phyloP scores from a whole-genome alignment of 1,284 basidiomycete species.

The Lentinula novae-zelandiae region DNA sequence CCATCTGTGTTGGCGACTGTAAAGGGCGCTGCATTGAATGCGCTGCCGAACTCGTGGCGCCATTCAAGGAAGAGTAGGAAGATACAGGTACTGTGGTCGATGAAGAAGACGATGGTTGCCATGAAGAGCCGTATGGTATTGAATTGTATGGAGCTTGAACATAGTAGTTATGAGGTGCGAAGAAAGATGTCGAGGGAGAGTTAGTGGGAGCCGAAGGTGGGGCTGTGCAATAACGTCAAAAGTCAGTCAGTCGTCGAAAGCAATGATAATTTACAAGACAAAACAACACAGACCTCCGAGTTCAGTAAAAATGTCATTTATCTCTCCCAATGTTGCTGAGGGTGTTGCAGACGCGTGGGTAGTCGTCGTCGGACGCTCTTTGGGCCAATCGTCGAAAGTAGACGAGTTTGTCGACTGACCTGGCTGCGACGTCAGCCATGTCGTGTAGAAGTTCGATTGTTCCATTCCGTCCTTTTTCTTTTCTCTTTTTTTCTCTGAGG shows the following conservation, averaged over 20 bases:
- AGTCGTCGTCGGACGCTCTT: slow-evolving; percentile 29
- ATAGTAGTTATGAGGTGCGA: slow-evolving; percentile 32
- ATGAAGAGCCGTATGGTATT: slow-evolving; percentile 41
- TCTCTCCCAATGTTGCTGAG: slow-evolving; percentile 26
- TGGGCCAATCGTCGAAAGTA: slow-evolving; percentile 34
- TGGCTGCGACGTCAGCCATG: slow-evolving; percentile 22
- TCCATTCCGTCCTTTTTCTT: slow-evolving; percentile 11
- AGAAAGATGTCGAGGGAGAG: slow-evolving; percentile 30
- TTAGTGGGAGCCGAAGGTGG: slow-evolving; percentile 36
- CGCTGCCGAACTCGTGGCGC: slow-evolving; percentile 48
- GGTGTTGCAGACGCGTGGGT: slow-evolving; percentile 15
- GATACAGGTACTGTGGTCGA: slow-evolving; percentile 56
- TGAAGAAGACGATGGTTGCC: slow-evolving; percentile 33
- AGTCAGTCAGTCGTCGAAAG: slow-evolving; percentile 4
- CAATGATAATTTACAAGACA: neutral
- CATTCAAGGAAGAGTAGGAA: slow-evolving; percentile 70
- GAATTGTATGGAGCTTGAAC: slow-evolving; percentile 50
- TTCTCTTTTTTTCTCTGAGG: slow-evolving; percentile 2
- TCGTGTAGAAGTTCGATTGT: slow-evolving; percentile 6
- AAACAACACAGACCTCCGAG: slow-evolving; percentile 31
- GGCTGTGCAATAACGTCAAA: slow-evolving; percentile 20
- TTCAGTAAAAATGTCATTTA: slow-evolving; percentile 38
- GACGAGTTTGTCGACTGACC: slow-evolving; percentile 18
- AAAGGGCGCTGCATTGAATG: slow-evolving; percentile 12
- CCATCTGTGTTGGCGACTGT: slow-evolving; percentile 26